These are phyloP conservation scores for Musa acuminata DNA, from an alignment of 176 grass and related monocot species.

Conservation along the genomic window DNA sequence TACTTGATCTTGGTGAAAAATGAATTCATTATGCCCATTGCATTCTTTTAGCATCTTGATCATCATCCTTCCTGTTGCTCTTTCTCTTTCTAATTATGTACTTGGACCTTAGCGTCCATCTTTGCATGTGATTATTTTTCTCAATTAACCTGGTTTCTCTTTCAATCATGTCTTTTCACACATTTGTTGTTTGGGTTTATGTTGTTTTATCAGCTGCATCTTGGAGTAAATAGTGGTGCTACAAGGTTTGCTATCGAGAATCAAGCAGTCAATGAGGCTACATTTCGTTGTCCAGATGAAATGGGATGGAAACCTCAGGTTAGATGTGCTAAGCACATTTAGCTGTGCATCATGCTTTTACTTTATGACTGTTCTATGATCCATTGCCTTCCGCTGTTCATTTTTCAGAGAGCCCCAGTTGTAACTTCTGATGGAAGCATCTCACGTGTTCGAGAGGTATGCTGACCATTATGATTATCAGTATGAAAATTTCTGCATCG, in stretches of 20 bases:
- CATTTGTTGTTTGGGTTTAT: neutral
- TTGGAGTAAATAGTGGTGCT: slow-evolving; percentile 90
- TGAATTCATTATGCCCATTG: neutral
- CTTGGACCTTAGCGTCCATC: neutral
- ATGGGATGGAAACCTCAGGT: slow-evolving; percentile 99
- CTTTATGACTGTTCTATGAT: too few species aligned
- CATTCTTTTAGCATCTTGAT: neutral
- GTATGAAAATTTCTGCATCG: neutral
- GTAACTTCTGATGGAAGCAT: slow-evolving; percentile 78
- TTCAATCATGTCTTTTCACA: neutral
- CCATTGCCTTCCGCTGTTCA: slow-evolving; percentile 8
- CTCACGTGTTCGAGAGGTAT: slow-evolving; percentile 68
- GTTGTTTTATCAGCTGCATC: slow-evolving; percentile 49
- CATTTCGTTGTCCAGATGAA: slow-evolving; percentile 95
- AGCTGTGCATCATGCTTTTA: neutral
- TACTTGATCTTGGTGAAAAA: neutral
- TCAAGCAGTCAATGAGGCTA: slow-evolving; percentile 93
- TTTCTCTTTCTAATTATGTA: neutral
- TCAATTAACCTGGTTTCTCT: neutral
- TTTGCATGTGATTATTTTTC: neutral
- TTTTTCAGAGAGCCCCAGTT: slow-evolving; percentile 59
- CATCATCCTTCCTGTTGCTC: neutral
- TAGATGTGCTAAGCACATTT: slow-evolving; percentile 10
- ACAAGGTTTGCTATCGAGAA: slow-evolving; percentile 80
- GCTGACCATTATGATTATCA: neutral